Evolutionary conservation across 1,284 basidiomycete species (phyloP).

Genomic region (Rhodotorula sp.): DNA sequence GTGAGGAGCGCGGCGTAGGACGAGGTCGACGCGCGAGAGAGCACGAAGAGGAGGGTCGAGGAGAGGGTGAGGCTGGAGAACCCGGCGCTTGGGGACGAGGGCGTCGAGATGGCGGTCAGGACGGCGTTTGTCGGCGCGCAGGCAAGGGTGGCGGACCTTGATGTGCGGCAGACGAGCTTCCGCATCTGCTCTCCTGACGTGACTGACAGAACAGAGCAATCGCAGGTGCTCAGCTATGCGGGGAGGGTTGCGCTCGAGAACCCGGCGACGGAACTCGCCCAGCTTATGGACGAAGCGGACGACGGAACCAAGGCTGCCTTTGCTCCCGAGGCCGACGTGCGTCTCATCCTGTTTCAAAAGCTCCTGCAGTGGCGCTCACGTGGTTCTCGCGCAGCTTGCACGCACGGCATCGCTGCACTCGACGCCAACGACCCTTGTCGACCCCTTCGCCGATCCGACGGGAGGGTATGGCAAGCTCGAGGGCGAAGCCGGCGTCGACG

Average conservation of each 20-base stretch:
- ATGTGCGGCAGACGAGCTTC: slow-evolving; percentile 1
- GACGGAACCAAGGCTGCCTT: neutral
- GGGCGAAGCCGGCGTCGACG: neutral
- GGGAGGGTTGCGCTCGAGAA: slow-evolving; percentile 25
- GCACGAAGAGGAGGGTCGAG: slow-evolving; percentile 16
- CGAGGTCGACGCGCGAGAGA: slow-evolving; percentile 22
- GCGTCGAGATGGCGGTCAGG: slow-evolving; percentile 1
- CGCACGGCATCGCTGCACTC: slow-evolving; percentile 8
- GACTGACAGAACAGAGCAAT: neutral
- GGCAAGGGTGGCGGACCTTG: slow-evolving; percentile 5
- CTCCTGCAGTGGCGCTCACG: neutral
- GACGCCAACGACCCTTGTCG: slow-evolving; percentile 23
- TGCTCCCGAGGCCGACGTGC: neutral
- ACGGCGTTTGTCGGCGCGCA: slow-evolving; percentile 20
- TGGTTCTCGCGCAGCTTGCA: neutral
- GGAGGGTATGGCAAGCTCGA: slow-evolving; percentile 3
- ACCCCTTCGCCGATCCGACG: neutral
- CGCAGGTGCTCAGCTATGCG: slow-evolving; percentile 23
- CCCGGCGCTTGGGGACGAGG: neutral
- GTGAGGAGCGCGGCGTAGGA: slow-evolving; percentile 13
- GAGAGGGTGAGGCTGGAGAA: slow-evolving; percentile 31
- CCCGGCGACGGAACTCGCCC: slow-evolving; percentile 25
- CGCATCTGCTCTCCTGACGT: neutral
- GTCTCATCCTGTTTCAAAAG: neutral
- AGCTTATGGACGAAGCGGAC: slow-evolving; percentile 18